These are phyloP conservation scores for Cutaneotrichosporon mucoides DNA, from an alignment of 1,284 basidiomycete genomes.

Conservation along the genomic window DNA sequence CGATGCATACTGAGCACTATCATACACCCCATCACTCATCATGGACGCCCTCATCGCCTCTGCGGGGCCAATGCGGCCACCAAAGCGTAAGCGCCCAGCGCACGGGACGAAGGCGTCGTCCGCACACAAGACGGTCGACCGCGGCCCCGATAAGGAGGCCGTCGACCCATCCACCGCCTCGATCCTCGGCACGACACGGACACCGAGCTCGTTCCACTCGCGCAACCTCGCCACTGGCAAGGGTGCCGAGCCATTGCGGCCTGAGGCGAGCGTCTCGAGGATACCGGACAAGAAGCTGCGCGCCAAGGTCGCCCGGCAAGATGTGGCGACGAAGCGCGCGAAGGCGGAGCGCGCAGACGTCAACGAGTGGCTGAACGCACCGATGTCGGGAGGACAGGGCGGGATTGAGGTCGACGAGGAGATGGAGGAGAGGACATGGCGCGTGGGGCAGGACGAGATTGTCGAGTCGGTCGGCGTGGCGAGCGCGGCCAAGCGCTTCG, in stretches of 20 bases:
- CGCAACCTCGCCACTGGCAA: conserved; percentile 33
- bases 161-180: conserved; percentile 60
- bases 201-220: conserved; percentile 38
- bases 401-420: conserved; percentile 47
- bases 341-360: conserved; percentile 41
- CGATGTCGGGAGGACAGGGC: conserved; percentile 35
- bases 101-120: conserved; percentile 8
- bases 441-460: conserved; percentile 78
- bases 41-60: conserved; percentile 71
- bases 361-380: conserved; percentile 45
- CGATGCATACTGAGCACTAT: not conserved
- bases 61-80: conserved; percentile 59
- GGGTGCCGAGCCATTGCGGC: conserved; percentile 19
- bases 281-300: conserved; percentile 73
- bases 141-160: conserved; percentile 35
- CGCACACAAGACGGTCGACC: conserved; percentile 41
- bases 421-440: conserved; percentile 73
- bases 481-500: conserved; percentile 68
- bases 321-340: conserved; percentile 47
- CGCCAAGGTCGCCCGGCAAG: conserved; percentile 61
- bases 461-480: conserved; percentile 64
- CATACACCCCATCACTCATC: conserved; percentile 6
- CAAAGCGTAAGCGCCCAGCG: conserved; percentile 19
- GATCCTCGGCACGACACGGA: conserved; percentile 49
- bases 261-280: conserved; percentile 28